A percentile compares a stretch with the other conserved stretches of the same genome.
Evolutionary conservation across 257 asterid genomes (phyloP).

Genomic region (Schizonepeta tenuifolia): DNA sequence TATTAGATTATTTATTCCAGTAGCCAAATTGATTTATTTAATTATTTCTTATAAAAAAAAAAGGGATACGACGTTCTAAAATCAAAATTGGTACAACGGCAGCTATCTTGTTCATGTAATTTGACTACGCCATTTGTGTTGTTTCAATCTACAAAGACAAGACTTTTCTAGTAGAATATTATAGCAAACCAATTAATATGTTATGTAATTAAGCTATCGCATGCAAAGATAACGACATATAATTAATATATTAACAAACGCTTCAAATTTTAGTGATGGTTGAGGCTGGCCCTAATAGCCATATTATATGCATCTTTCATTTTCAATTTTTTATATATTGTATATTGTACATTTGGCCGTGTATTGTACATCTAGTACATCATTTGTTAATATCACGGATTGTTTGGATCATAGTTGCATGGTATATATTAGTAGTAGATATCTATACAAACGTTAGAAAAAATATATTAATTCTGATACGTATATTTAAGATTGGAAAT

Average conservation of each 20-base stretch:
- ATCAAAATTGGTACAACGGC: constrained; percentile 7
- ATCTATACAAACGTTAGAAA: too few relatives aligned
- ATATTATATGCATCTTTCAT: background rate
- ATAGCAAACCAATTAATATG: background rate
- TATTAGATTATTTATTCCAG: background rate
- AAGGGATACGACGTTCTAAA: background rate
- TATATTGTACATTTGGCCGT: background rate
- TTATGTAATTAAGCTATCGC: background rate
- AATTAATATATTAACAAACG: background rate
- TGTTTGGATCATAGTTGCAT: background rate
- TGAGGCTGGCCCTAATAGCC: background rate
- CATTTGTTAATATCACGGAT: background rate
- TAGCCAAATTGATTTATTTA: background rate
- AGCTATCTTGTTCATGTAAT: background rate
- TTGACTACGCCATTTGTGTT: constrained; percentile 27
- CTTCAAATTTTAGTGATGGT: background rate
- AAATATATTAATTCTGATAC: too few relatives aligned
- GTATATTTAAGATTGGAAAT: too few relatives aligned
- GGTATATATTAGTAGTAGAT: too few relatives aligned
- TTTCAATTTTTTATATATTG: background rate
- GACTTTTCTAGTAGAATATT: background rate
- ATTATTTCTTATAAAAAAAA: too few relatives aligned
- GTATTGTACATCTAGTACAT: too few relatives aligned
- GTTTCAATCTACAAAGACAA: background rate
- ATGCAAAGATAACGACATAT: constrained; percentile 6